These are phyloP conservation scores for Crepidotus variabilis DNA, from an alignment of 768 basidiomycete genomes.

Conservation along the genomic window DNA sequence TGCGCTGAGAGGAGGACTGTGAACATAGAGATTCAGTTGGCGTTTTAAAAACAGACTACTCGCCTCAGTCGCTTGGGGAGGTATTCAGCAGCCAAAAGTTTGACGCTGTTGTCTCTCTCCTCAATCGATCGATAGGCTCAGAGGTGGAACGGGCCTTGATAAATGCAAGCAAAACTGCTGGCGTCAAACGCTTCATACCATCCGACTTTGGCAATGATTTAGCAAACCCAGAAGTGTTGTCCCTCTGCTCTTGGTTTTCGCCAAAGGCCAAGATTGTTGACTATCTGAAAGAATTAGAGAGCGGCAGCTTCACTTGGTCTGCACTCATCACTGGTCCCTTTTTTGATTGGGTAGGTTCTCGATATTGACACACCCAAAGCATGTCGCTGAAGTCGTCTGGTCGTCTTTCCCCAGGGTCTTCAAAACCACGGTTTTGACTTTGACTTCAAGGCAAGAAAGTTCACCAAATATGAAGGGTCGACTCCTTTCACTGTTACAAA, in stretches of 20 bases:
- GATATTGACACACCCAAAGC: neutral
- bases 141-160: conserved; percentile 2
- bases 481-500: conserved; percentile 4
- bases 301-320: conserved; percentile 3
- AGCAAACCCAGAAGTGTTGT: neutral
- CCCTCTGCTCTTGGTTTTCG: neutral
- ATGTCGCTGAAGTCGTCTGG: neutral
- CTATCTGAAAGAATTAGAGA: neutral
- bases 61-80: neutral
- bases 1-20: neutral
- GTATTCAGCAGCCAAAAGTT: neutral
- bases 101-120: neutral
- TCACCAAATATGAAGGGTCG: conserved; percentile 2
- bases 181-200: conserved; percentile 4
- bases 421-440: neutral
- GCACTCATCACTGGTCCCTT: conserved; percentile 4
- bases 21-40: neutral
- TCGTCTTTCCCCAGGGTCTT: neutral
- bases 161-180: neutral
- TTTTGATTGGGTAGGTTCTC: conserved; percentile 4
- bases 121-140: neutral
- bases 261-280: neutral
- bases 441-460: neutral
- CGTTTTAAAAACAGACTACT: neutral
- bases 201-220: conserved; percentile 2